Evolutionary conservation across 1,284 basidiomycete species (phyloP).

Genomic region (Moesziomyces sp.): DNA sequence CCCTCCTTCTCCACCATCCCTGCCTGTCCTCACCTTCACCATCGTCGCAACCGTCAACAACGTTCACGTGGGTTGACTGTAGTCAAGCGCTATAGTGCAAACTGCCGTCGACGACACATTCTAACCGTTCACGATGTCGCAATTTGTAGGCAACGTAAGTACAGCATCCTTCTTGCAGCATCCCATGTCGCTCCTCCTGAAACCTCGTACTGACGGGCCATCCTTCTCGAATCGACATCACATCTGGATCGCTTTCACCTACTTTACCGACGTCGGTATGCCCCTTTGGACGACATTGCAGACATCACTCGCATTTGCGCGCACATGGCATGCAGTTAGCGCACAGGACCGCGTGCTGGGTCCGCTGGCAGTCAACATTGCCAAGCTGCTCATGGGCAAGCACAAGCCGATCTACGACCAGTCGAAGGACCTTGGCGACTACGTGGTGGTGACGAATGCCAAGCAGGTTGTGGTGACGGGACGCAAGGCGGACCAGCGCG

Average conservation of each 20-base stretch:
- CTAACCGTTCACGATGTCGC: conserved; percentile 20
- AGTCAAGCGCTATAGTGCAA: neutral
- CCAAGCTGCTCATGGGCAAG: conserved; percentile 96
- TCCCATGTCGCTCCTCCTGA: neutral
- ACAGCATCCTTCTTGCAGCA: neutral
- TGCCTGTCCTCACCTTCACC: neutral
- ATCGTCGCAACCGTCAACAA: neutral
- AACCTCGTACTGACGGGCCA: neutral
- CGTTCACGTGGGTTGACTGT: too few relatives aligned
- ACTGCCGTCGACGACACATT: neutral
- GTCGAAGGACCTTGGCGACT: conserved; percentile 76
- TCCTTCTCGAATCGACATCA: too few relatives aligned
- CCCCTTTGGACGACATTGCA: conserved; percentile 65
- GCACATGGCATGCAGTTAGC: conserved; percentile 95
- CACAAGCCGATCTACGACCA: conserved; percentile 98
- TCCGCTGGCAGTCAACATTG: conserved; percentile 91
- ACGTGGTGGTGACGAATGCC: conserved; percentile 94
- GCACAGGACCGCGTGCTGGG: conserved; percentile 89
- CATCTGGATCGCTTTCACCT: too few relatives aligned
- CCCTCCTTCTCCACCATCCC: neutral
- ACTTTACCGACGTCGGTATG: too few relatives aligned
- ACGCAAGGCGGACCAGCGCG: conserved; percentile 84
- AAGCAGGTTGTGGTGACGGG: conserved; percentile 87
- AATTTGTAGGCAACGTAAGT: conserved; percentile 51
- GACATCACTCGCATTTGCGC: conserved; percentile 91